Base-by-base conservation (phyloP, 1,284 basidiomycete species). In the Rhodofomes roseus region DNA sequence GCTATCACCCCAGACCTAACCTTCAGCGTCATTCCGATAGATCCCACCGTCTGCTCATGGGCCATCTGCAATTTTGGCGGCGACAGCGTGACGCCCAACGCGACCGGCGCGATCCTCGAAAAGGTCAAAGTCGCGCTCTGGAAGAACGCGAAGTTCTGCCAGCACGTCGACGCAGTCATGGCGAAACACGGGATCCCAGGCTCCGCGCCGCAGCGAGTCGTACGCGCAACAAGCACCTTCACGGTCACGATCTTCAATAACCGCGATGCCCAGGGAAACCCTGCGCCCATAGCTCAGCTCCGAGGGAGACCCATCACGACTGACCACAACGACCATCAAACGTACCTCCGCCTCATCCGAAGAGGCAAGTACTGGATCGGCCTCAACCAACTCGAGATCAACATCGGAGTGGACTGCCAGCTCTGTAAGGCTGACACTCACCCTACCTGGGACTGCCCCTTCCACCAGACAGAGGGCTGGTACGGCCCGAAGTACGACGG, bases 381-480 rank as follows among this genome's bases (percentile, higher is more conserved):
- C 36, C 6, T 54, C 5, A 16, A 2, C n/a, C 18, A 9, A 5
- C 52, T 54, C 37, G 3, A 34, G 31, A 34, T 5, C 5, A 11
- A 4, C 31, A 11, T 4, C 31, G 11, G 31, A 5, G 31, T 34
- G 4, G 31, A 34, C 31, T 58, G 57, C 25, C 27, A 54, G 20
- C 18, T 53, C 1, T 58, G 57, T 31, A 58, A 58, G 41, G 20
- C 41, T 6, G 51, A 43, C 9, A 46, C 43, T 5, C 57, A 58
- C 41, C 51, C 50, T 3, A 36, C 57, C 7, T 41, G 8, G 5
- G 57, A 58, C 22, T 58, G 57, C 57, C 51, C 57, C 1, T 31
- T 58, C 31, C 14, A 20, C 7, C 31, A 44, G 6, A 44, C 57
- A 2, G 39, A 44, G 6, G 57, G 52, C 27, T 58, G 57, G 57